Evolutionary conservation across 208 protist species (phyloP).

Genomic region (Leishmania braziliensis): DNA sequence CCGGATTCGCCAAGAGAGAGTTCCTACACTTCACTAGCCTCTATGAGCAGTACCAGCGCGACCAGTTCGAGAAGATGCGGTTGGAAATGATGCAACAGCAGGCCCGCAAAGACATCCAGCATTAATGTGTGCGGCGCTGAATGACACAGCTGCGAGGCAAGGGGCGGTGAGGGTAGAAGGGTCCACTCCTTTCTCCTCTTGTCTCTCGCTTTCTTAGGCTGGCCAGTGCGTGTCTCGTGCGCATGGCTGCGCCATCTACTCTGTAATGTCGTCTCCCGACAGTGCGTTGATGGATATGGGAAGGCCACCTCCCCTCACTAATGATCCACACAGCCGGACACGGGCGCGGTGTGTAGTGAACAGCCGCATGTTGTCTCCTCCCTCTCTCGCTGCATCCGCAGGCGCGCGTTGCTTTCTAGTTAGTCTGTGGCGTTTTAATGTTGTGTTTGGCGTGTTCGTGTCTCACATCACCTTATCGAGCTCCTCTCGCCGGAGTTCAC

Average conservation of each 20-base stretch:
- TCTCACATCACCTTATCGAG: background rate
- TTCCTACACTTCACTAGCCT: constrained; percentile 71
- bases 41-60: constrained; percentile 77
- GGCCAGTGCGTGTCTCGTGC: background rate
- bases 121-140: constrained; percentile 16
- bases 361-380: background rate
- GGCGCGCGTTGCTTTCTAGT: background rate
- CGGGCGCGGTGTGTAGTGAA: background rate
- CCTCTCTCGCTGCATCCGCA: constrained; percentile 2
- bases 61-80: constrained; percentile 66
- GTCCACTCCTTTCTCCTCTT: background rate
- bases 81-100: constrained; percentile 67
- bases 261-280: background rate
- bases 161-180: background rate
- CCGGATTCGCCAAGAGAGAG: constrained; percentile 56
- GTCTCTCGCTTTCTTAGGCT: background rate
- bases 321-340: background rate
- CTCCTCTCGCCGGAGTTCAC: background rate
- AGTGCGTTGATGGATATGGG: background rate
- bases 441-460: background rate
- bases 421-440: background rate
- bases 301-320: background rate
- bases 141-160: background rate
- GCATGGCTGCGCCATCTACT: background rate
- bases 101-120: constrained; percentile 64